Evolutionary conservation across 2,329 filamentous ascomycete genomes (phyloP).

Genomic region (Phialophora tarda): DNA sequence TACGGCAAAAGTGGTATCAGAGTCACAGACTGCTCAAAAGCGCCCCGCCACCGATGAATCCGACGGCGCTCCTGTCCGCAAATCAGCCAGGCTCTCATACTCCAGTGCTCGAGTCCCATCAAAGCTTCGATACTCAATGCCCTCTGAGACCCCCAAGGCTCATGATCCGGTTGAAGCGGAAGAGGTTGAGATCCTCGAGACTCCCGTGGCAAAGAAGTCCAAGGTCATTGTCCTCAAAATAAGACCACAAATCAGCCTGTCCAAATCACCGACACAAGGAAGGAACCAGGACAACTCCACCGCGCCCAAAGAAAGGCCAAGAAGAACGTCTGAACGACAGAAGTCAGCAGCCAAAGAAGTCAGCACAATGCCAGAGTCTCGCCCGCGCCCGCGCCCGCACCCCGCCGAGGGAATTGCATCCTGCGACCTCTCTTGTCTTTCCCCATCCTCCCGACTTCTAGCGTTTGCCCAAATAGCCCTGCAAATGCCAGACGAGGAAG

Average conservation of each 20-base stretch:
- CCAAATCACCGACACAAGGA: slow-evolving; percentile 1
- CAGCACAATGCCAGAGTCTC: background rate
- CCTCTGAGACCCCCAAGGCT: slow-evolving; percentile 14
- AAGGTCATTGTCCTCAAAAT: slow-evolving; percentile 28
- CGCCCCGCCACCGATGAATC: slow-evolving; percentile 29
- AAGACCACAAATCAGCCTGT: slow-evolving; percentile 14
- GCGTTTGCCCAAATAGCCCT: slow-evolving; percentile 34
- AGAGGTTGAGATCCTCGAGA: slow-evolving; percentile 4
- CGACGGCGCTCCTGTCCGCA: slow-evolving; percentile 25
- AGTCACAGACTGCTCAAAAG: slow-evolving; percentile 24
- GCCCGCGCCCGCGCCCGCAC: background rate
- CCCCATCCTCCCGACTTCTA: slow-evolving; percentile 28
- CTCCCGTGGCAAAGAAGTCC: slow-evolving; percentile 8
- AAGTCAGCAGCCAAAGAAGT: background rate
- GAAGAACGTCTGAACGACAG: slow-evolving; percentile 3
- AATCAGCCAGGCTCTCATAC: slow-evolving; percentile 27
- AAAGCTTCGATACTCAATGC: slow-evolving; percentile 31
- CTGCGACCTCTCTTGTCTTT: slow-evolving; percentile 32
- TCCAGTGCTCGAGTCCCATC: slow-evolving; percentile 29
- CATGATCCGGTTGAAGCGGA: slow-evolving; percentile 11
- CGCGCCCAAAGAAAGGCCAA: background rate
- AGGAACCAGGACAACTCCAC: background rate
- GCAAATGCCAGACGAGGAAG: slow-evolving; percentile 30
- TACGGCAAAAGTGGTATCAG: slow-evolving; percentile 30
- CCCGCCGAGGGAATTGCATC: background rate